Evolutionary conservation across 768 basidiomycete genomes (phyloP).

Genomic region (Hypholoma fasciculare): DNA sequence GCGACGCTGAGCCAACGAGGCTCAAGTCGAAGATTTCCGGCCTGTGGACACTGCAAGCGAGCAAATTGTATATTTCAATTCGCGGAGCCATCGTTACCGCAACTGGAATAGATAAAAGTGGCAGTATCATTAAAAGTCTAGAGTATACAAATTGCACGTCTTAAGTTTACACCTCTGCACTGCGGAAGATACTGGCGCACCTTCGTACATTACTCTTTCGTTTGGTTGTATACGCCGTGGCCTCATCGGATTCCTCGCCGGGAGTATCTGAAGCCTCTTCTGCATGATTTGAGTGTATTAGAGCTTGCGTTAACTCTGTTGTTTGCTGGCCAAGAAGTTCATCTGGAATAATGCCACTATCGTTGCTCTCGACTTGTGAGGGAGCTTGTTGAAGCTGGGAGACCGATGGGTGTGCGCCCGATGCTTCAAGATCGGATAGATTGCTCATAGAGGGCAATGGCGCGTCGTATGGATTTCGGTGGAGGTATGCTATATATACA

Average conservation of each 20-base stretch:
- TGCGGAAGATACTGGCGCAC: not conserved
- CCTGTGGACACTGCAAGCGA: constrained; percentile 62
- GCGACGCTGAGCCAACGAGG: constrained; percentile 4
- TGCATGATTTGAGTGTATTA: not conserved
- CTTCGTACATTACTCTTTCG: not conserved
- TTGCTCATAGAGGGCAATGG: too few relatives aligned
- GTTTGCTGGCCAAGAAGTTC: not conserved
- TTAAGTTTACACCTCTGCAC: not conserved
- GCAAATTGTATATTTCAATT: constrained; percentile 68
- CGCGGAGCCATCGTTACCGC: constrained; percentile 63
- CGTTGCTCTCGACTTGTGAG: not conserved
- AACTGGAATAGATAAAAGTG: constrained; percentile 54
- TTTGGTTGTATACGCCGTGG: not conserved
- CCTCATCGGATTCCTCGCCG: not conserved
- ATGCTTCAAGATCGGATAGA: not conserved
- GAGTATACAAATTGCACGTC: not conserved
- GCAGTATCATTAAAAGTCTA: constrained; percentile 58
- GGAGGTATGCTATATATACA: too few relatives aligned
- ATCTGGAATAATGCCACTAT: not conserved
- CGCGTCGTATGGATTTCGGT: too few relatives aligned
- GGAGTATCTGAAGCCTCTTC: not conserved
- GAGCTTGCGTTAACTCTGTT: not conserved
- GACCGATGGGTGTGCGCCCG: not conserved
- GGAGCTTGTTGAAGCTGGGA: not conserved
- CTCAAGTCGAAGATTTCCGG: constrained; percentile 47